Percentiles rank a stretch among this genome's conserved stretches.
These are phyloP conservation scores for Murraya koenigii DNA, from an alignment of 345 rosid species.

Conservation along the genomic window DNA sequence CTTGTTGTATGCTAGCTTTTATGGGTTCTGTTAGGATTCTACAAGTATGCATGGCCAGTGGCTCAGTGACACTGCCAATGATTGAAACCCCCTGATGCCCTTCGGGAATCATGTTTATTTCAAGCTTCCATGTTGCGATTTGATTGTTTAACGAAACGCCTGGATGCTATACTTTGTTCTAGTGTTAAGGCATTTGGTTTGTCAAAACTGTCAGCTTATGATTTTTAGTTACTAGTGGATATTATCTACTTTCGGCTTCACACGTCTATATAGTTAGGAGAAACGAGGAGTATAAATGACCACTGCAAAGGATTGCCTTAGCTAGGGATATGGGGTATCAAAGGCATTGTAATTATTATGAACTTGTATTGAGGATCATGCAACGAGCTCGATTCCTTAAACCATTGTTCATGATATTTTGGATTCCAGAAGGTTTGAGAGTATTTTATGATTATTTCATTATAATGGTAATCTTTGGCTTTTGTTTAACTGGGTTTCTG, in stretches of 20 bases:
- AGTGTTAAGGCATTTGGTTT: background rate
- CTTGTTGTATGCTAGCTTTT: background rate
- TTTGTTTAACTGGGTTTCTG: background rate
- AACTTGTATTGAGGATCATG: background rate
- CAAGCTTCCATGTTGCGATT: background rate
- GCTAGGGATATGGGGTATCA: too few relatives aligned
- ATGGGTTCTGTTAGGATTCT: background rate
- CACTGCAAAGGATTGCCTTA: too few relatives aligned
- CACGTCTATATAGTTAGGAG: too few relatives aligned
- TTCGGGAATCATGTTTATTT: background rate
- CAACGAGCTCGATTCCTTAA: background rate
- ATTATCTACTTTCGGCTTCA: too few relatives aligned
- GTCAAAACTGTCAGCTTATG: background rate
- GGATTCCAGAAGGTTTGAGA: background rate
- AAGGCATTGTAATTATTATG: background rate
- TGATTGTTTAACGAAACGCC: background rate
- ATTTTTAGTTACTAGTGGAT: background rate
- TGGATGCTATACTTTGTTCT: background rate
- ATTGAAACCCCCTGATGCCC: too few relatives aligned
- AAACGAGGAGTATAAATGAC: too few relatives aligned
- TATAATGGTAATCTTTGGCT: background rate
- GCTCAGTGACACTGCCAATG: too few relatives aligned
- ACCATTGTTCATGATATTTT: background rate
- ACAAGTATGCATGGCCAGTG: background rate
- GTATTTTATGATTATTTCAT: background rate